A percentile compares a stretch with the other conserved stretches of the same genome.
These are phyloP conservation scores for Hansenula sp. DNA, from an alignment of 1,139 yeast genomes.

Conservation along the genomic window DNA sequence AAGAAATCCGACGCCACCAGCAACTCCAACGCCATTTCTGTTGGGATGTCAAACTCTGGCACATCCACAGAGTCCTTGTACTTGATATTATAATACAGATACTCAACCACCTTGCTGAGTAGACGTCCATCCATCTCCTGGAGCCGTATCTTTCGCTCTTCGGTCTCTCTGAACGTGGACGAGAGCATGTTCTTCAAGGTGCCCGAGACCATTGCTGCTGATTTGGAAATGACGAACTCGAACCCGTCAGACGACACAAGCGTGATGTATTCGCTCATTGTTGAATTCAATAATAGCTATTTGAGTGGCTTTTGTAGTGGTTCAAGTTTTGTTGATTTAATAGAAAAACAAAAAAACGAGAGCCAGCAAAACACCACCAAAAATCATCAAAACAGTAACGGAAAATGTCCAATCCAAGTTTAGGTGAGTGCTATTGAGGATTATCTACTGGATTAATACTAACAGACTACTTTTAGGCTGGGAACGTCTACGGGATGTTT, in stretches of 20 bases:
- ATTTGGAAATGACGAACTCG: slow-evolving; percentile 59
- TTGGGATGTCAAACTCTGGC: slow-evolving; percentile 87
- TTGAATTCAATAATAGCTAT: too few species aligned
- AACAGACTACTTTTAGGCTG: slow-evolving; percentile 30
- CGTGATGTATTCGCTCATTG: slow-evolving; percentile 47
- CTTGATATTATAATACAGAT: slow-evolving; percentile 70
- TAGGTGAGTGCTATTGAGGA: slow-evolving; percentile 15
- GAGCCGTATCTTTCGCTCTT: slow-evolving; percentile 30
- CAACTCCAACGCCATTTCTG: slow-evolving; percentile 88
- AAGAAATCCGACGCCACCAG: slow-evolving; percentile 53
- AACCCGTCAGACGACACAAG: slow-evolving; percentile 74
- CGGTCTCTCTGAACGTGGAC: slow-evolving; percentile 34
- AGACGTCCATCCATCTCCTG: slow-evolving; percentile 65
- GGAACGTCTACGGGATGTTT: slow-evolving; percentile 62
- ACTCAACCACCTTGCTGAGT: slow-evolving; percentile 80
- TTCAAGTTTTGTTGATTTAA: background rate
- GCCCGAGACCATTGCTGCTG: slow-evolving; percentile 82
- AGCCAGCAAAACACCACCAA: background rate
- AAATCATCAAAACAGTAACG: background rate
- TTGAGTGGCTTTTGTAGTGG: too few species aligned
- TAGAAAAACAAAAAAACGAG: background rate
- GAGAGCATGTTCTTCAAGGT: slow-evolving; percentile 50
- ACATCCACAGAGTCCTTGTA: slow-evolving; percentile 61
- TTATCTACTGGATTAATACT: background rate
- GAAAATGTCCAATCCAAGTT: slow-evolving; percentile 23